A percentile compares a stretch with the other conserved stretches of the same genome.
phyloP scores from a whole-genome alignment of 2,329 filamentous ascomycete species.

The Escovopsis sp. region DNA sequence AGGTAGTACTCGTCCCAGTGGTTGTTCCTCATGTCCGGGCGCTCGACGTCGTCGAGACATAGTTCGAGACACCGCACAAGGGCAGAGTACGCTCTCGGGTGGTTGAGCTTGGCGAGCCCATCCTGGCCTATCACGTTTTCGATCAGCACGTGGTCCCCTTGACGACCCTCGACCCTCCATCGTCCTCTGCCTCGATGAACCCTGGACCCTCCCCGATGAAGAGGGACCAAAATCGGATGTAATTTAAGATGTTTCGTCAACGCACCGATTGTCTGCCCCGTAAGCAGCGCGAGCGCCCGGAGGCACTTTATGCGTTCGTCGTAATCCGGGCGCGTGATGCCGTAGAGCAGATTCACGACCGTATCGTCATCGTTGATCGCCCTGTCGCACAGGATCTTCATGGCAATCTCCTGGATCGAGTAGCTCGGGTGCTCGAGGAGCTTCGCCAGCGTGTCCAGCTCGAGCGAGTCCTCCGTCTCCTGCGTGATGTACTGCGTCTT shows the following conservation, averaged over 20 bases:
- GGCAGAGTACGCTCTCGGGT: slow-evolving; percentile 35
- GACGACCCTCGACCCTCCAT: background rate
- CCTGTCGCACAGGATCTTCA: slow-evolving; percentile 40
- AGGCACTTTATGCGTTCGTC: slow-evolving; percentile 42
- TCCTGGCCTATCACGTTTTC: slow-evolving; percentile 14
- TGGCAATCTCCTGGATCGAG: slow-evolving; percentile 54
- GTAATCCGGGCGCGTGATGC: slow-evolving; percentile 43
- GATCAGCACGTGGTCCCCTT: slow-evolving; percentile 8
- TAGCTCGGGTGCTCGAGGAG: slow-evolving; percentile 57
- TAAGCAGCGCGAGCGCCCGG: slow-evolving; percentile 39
- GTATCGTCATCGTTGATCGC: slow-evolving; percentile 42
- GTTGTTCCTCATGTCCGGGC: slow-evolving; percentile 35
- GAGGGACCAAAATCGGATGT: too few species aligned
- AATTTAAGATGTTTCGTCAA: too few species aligned
- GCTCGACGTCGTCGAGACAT: slow-evolving; percentile 32
- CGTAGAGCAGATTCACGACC: slow-evolving; percentile 36
- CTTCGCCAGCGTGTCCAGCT: slow-evolving; percentile 48
- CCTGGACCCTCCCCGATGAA: too few species aligned
- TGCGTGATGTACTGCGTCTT: slow-evolving; percentile 62
- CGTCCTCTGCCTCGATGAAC: too few species aligned
- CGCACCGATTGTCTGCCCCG: slow-evolving; percentile 23
- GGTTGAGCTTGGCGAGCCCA: slow-evolving; percentile 32
- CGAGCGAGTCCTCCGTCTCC: slow-evolving; percentile 57
- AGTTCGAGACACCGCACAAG: slow-evolving; percentile 46
- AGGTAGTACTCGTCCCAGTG: slow-evolving; percentile 48